Evolutionary conservation across 768 basidiomycete species (phyloP).

Genomic region (Tylopilus cervinicoccineus): DNA sequence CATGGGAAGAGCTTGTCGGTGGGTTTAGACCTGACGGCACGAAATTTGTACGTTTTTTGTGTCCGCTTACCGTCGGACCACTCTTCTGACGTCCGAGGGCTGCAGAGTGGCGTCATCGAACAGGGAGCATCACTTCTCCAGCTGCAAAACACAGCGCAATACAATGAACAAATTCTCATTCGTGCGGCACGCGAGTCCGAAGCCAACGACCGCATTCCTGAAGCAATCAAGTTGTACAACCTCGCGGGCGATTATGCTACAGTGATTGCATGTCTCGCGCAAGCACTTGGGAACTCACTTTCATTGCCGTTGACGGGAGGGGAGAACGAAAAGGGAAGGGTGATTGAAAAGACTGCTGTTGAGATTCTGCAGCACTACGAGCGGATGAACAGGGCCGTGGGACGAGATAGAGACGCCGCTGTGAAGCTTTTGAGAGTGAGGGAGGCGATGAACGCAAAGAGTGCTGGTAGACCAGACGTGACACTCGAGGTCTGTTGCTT

Average conservation of each 20-base stretch:
- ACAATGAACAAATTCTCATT: constrained; percentile 78
- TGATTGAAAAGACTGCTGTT: constrained; percentile 68
- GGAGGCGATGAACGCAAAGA: constrained; percentile 76
- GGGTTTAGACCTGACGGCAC: constrained; percentile 87
- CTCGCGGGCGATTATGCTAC: constrained; percentile 88
- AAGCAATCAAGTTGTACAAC: constrained; percentile 95
- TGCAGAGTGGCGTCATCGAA: constrained; percentile 82
- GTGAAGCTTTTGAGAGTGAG: constrained; percentile 74
- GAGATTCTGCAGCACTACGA: constrained; percentile 82
- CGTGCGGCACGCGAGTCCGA: constrained; percentile 80
- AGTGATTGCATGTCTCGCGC: constrained; percentile 83
- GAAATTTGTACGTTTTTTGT: constrained; percentile 63
- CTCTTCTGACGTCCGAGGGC: neutral
- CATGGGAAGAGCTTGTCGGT: constrained; percentile 94
- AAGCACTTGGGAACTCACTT: constrained; percentile 81
- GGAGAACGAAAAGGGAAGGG: constrained; percentile 55
- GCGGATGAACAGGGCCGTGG: constrained; percentile 67
- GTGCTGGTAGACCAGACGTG: constrained; percentile 64
- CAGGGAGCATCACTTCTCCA: constrained; percentile 75
- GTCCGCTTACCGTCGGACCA: neutral
- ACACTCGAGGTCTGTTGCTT: constrained; percentile 69
- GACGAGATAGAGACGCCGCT: constrained; percentile 70
- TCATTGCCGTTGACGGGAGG: constrained; percentile 51
- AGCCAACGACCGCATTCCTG: constrained; percentile 77
- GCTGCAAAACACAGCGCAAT: constrained; percentile 60